Conservation (phyloP, 129 eudicot genomes). For the Arctium lappa region DNA sequence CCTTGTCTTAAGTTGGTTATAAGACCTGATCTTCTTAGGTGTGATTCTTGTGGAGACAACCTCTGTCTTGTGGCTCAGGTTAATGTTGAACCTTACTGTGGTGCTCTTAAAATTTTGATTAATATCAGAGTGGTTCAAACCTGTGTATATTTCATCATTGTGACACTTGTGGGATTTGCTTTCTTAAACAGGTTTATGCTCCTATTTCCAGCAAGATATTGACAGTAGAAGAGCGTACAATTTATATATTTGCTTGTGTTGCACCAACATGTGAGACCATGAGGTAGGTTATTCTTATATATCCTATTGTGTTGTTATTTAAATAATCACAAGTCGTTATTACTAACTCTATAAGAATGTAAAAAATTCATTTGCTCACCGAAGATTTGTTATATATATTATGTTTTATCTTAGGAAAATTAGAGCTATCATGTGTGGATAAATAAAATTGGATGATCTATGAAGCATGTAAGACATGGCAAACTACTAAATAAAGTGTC, state of each 20-base stretch:
- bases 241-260: conserved; percentile 70
- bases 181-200: conserved; percentile 65
- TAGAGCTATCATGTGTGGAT: background rate
- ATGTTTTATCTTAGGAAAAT: background rate
- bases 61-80: conserved; percentile 87
- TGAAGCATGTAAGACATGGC: background rate
- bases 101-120: background rate
- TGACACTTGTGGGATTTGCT: background rate
- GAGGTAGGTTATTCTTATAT: conserved; percentile 4
- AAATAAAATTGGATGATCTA: background rate
- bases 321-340: background rate
- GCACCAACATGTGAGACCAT: conserved; percentile 47
- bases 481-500: background rate
- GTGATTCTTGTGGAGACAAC: conserved; percentile 50
- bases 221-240: conserved; percentile 66
- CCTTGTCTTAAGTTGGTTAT: conserved; percentile 40
- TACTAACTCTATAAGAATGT: background rate
- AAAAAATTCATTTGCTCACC: conserved; percentile 3
- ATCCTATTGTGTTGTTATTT: background rate
- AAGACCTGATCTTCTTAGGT: conserved; percentile 47
- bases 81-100: background rate
- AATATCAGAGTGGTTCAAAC: background rate
- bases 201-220: conserved; percentile 54
- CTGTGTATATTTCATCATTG: conserved; percentile 1
- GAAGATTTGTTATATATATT: background rate